Base-by-base conservation (phyloP, 2,329 filamentous ascomycete genomes). In the Cordyceps pruinosa region DNA sequence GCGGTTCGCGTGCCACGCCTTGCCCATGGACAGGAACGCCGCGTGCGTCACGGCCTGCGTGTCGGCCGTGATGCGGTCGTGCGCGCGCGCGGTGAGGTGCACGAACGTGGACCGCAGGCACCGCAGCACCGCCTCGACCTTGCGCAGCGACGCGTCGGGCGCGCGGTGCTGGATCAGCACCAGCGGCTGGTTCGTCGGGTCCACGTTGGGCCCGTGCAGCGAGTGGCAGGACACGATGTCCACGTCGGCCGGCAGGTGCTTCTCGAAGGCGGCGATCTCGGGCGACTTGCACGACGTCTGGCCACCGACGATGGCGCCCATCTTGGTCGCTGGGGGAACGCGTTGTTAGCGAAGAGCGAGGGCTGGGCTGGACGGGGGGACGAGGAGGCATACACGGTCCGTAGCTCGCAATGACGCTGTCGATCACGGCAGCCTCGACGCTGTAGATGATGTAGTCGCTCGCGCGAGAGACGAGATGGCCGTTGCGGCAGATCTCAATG, bases 361-460 rank as follows among this genome's bases (percentile, higher is more conserved):
- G 15, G 28, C 30, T n/a, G 5, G 55, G 48, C 57, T 45, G 65
- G 12, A 2, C 12, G n/a, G 21, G 3, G 7, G 21, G 46, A 12
- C 19, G 5, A 28, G 23, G n/a, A 26, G n/a, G 44, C 69, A 61
- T 90, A 96, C 91, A 97, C 66, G 93, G 93, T 62, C 92, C 94
- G 72, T 90, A 99, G 66, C 87, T 79, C 61, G 87, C 87, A 67
- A 97, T 94, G 66, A 97, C 89, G 64, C 81, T 82, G 70, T 90
- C 88, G 72, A 99, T 96, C 63, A 87, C 83, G 66, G 91, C 90
- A 61, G 94, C 94, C 75, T 97, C 93, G 73, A 99, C 94, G 74
- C 89, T 96, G 81, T 99, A 99, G 70, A 99, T 91, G 75, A 97
- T 96, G 73, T 92, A 97, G 80, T 97, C 93, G 86, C 92, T 97